phyloP scores from a whole-genome alignment of 1,284 basidiomycete genomes.

The Tremellales sp. region DNA sequence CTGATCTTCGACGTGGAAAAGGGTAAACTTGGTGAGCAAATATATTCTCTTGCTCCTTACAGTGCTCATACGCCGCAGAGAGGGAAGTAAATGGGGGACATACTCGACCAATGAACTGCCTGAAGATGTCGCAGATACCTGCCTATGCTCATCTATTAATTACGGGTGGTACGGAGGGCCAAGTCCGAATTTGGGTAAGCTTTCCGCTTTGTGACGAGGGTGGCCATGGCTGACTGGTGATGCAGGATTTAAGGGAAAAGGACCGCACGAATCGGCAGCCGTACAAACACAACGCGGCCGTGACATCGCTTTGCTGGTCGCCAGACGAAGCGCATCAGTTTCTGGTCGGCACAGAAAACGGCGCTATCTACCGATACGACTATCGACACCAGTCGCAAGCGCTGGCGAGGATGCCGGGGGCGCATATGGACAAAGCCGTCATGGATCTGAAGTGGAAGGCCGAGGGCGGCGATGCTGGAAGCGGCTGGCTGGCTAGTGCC shows the following conservation, averaged over 20 bases:
- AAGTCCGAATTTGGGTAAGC: slow-evolving; percentile 74
- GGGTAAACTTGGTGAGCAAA: slow-evolving; percentile 63
- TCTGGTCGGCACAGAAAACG: slow-evolving; percentile 74
- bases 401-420: slow-evolving; percentile 69
- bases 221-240: slow-evolving; percentile 1
- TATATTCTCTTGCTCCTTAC: slow-evolving; percentile 2
- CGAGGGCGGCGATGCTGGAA: slow-evolving; percentile 43
- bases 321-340: slow-evolving; percentile 65
- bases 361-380: slow-evolving; percentile 66
- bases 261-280: slow-evolving; percentile 61
- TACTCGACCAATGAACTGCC: slow-evolving; percentile 67
- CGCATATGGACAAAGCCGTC: slow-evolving; percentile 67
- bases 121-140: slow-evolving; percentile 57
- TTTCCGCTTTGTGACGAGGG: not conserved
- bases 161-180: slow-evolving; percentile 77
- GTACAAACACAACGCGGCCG: slow-evolving; percentile 66
- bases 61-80: slow-evolving; percentile 51
- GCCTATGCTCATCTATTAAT: slow-evolving; percentile 65
- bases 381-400: slow-evolving; percentile 60
- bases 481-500: slow-evolving; percentile 77
- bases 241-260: slow-evolving; percentile 71
- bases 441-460: slow-evolving; percentile 69
- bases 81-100: slow-evolving; percentile 65
- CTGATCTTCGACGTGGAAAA: slow-evolving; percentile 79
- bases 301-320: slow-evolving; percentile 70